These are phyloP conservation scores for Inga oerstediana DNA, from an alignment of 306 rosid species.

Conservation along the genomic window DNA sequence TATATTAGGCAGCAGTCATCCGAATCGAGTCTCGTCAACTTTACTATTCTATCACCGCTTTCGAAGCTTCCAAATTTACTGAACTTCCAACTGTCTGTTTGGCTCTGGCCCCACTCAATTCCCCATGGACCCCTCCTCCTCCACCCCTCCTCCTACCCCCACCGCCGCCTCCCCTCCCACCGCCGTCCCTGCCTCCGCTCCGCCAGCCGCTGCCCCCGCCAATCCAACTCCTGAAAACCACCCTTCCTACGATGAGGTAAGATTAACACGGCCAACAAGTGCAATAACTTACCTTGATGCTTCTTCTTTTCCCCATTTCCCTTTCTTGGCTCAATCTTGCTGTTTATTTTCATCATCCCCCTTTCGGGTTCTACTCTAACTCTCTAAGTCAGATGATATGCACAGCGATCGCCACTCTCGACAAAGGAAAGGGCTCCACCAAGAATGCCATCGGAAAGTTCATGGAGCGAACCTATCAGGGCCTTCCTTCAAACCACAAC, in stretches of 20 bases:
- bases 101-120: background rate
- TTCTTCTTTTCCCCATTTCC: background rate
- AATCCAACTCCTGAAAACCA: constrained; percentile 6
- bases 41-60: background rate
- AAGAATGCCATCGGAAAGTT: constrained; percentile 66
- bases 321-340: background rate
- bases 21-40: background rate
- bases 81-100: background rate
- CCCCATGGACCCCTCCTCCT: constrained; percentile 52
- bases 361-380: background rate
- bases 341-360: background rate
- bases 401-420: constrained; percentile 57
- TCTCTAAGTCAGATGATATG: constrained; percentile 58
- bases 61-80: background rate
- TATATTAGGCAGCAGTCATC: background rate
- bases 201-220: constrained; percentile 11
- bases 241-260: constrained; percentile 68
- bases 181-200: constrained; percentile 1
- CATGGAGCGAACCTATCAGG: constrained; percentile 52
- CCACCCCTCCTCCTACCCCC: constrained; percentile 11
- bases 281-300: background rate
- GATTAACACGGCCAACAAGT: background rate
- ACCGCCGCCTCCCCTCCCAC: background rate
- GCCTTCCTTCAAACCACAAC: constrained; percentile 52
- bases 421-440: constrained; percentile 74